These are phyloP conservation scores for Aureobasidium sp. DNA, from an alignment of 2,329 filamentous ascomycete genomes.

Conservation along the genomic window DNA sequence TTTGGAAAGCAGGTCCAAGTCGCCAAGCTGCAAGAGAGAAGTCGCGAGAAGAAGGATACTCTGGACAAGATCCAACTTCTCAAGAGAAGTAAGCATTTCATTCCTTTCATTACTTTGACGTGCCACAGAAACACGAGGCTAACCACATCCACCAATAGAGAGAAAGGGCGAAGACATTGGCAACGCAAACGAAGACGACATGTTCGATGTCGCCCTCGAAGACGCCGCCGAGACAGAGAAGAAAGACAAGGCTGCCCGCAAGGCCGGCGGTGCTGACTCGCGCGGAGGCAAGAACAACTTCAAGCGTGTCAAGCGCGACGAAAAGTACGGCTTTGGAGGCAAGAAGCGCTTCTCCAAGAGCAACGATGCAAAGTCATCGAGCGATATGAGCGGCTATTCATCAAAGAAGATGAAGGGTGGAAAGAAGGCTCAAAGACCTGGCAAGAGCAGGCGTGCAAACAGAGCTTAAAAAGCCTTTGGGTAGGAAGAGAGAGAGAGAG, in stretches of 20 bases:
- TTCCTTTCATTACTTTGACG: background rate
- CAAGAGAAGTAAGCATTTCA: conserved; percentile 74
- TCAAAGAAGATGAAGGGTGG: conserved; percentile 74
- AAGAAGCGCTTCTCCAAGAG: conserved; percentile 93
- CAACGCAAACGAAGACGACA: conserved; percentile 67
- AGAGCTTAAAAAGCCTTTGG: background rate
- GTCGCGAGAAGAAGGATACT: conserved; percentile 85
- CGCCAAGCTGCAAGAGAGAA: conserved; percentile 88
- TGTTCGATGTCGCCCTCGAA: conserved; percentile 88
- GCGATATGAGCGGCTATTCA: conserved; percentile 74
- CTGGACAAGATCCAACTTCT: conserved; percentile 91
- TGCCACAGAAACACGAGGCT: conserved; percentile 20
- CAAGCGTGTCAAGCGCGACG: conserved; percentile 90
- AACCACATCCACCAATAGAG: conserved; percentile 15
- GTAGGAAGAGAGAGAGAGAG: background rate
- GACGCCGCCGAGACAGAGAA: conserved; percentile 49
- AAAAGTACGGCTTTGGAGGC: conserved; percentile 91
- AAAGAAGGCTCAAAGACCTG: conserved; percentile 24
- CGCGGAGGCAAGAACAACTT: conserved; percentile 38
- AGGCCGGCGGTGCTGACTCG: conserved; percentile 30
- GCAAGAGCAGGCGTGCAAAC: conserved; percentile 34
- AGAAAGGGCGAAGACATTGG: conserved; percentile 58
- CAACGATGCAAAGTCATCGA: conserved; percentile 74
- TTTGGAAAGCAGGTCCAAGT: conserved; percentile 98
- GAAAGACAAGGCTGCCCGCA: conserved; percentile 34